Evolutionary conservation across 768 basidiomycete genomes (phyloP).

Genomic region (Phlebiopsis gigantea): DNA sequence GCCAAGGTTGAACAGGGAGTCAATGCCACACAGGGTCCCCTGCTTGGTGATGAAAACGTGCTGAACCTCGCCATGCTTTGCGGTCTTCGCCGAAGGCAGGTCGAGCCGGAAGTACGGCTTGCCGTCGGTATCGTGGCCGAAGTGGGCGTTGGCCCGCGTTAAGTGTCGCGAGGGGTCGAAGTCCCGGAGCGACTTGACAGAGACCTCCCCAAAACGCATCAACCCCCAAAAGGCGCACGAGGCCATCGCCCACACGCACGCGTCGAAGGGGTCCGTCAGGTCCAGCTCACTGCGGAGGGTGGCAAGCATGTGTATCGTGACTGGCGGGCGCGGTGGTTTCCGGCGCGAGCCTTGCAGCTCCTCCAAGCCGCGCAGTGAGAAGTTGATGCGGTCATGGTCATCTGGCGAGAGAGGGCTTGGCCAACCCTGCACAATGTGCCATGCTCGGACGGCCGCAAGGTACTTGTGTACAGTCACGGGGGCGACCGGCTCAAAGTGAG

Average conservation of each 20-base stretch:
- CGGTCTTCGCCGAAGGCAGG: slow-evolving; percentile 34
- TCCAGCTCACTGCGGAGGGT: slow-evolving; percentile 19
- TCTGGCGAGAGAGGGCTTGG: slow-evolving; percentile 24
- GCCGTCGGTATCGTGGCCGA: slow-evolving; percentile 8
- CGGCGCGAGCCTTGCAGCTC: slow-evolving; percentile 17
- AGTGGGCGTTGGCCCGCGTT: background rate
- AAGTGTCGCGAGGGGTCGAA: background rate
- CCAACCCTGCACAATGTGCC: slow-evolving; percentile 37
- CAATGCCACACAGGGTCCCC: slow-evolving; percentile 24
- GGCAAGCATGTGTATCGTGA: slow-evolving; percentile 29
- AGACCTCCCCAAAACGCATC: slow-evolving; percentile 34
- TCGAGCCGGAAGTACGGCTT: slow-evolving; percentile 25
- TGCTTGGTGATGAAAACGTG: slow-evolving; percentile 24
- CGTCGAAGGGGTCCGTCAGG: slow-evolving; percentile 31
- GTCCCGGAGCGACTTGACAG: slow-evolving; percentile 15
- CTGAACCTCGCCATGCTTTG: slow-evolving; percentile 27
- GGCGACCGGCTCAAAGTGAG: slow-evolving; percentile 29
- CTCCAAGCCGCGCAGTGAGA: slow-evolving; percentile 26
- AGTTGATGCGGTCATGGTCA: slow-evolving; percentile 19
- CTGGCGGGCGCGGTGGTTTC: slow-evolving; percentile 26
- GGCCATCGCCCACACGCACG: slow-evolving; percentile 34
- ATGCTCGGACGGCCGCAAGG: slow-evolving; percentile 31
- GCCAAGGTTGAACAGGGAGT: slow-evolving; percentile 27
- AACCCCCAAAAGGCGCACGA: slow-evolving; percentile 35
- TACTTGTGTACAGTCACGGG: slow-evolving; percentile 26